Base-by-base conservation (phyloP, 73 alveolate species). In the Durusdinium trenchii region DNA sequence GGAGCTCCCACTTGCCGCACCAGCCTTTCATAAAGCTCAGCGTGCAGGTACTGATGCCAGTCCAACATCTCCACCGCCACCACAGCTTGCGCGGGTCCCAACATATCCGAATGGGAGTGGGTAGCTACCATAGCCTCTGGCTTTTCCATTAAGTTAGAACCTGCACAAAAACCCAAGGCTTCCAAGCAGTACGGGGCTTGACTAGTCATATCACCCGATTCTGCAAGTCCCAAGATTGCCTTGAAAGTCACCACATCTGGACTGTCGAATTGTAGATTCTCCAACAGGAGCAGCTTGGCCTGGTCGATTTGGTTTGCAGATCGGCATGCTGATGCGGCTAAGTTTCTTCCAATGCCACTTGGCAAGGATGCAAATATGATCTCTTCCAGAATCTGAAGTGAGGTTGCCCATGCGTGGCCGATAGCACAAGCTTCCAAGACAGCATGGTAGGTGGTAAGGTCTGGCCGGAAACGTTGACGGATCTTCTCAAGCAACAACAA, bases 31-130 rank as follows among this genome's bases (percentile, higher is more conserved):
- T n/a, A 47, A 36, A 91, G 69, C 61, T 71, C 73, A 43, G 12
- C 98, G 36, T 36, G n/a, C 3, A 91, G 28, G 23, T 35, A 5
- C 7, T 54, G 87, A 36, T 91, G 98, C 98, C 98, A 91, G 36
- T 91, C 79, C 54, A 91, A n/a, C 36, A 67, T 91, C 60, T 91
- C 98, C 32, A 89, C 75, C 6, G 98, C 98, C 87, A 91, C 98
- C 57, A 91, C 98, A 14, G 98, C 98, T 32, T 91, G 98, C 40
- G 90, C 89, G 38, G 98, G 73, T 38, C 42, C 78, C 36, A 67
- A 73, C 98, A 69, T 71, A 1, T 42, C 79, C 28, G 67, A n/a
- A 42, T 47, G 47, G 61, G 45, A 7, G n/a, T n/a, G n/a, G n/a
- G n/a, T n/a, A n/a, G n/a, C n/a, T 20, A n/a, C 61, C n/a, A 28